Percentiles rank a stretch among this genome's conserved stretches.
These are phyloP conservation scores for Aspergillus asperescens DNA, from an alignment of 495 filamentous ascomycete species.

Conservation along the genomic window DNA sequence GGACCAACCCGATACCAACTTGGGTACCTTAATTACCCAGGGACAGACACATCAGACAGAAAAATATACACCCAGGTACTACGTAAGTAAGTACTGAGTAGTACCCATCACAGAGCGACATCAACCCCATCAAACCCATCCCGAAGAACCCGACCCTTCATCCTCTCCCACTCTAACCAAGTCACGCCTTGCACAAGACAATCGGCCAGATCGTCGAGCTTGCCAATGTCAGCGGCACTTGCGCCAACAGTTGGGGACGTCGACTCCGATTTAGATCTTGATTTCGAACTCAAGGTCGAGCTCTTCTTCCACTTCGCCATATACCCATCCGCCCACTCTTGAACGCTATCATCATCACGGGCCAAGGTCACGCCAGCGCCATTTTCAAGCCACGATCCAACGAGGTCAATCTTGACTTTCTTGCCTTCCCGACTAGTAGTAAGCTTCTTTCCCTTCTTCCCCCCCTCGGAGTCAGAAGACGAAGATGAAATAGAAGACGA, in stretches of 20 bases:
- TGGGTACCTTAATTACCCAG: too few species aligned
- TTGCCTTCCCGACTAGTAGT: slow-evolving; percentile 40
- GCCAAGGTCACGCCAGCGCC: not conserved
- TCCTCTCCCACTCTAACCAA: slow-evolving; percentile 79
- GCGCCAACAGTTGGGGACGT: slow-evolving; percentile 8
- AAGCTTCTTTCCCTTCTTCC: slow-evolving; percentile 21
- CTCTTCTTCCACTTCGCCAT: slow-evolving; percentile 38
- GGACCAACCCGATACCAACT: too few species aligned
- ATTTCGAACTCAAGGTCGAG: slow-evolving; percentile 6
- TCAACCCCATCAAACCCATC: slow-evolving; percentile 18
- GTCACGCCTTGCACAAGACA: slow-evolving; percentile 80
- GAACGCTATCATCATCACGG: slow-evolving; percentile 13
- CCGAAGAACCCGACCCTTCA: slow-evolving; percentile 45
- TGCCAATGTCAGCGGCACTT: slow-evolving; percentile 36
- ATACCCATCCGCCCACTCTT: slow-evolving; percentile 41
- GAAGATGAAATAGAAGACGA: not conserved
- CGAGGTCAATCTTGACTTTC: slow-evolving; percentile 60
- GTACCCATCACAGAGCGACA: too few species aligned
- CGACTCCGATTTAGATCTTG: not conserved
- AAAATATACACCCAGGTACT: not conserved
- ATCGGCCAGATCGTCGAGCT: slow-evolving; percentile 90
- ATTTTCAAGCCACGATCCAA: slow-evolving; percentile 47
- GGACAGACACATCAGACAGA: too few species aligned
- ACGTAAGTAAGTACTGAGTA: too few species aligned
- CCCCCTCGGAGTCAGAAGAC: slow-evolving; percentile 3